These are phyloP conservation scores for Peziza echinospora DNA, from an alignment of 495 filamentous ascomycete species.

Conservation along the genomic window DNA sequence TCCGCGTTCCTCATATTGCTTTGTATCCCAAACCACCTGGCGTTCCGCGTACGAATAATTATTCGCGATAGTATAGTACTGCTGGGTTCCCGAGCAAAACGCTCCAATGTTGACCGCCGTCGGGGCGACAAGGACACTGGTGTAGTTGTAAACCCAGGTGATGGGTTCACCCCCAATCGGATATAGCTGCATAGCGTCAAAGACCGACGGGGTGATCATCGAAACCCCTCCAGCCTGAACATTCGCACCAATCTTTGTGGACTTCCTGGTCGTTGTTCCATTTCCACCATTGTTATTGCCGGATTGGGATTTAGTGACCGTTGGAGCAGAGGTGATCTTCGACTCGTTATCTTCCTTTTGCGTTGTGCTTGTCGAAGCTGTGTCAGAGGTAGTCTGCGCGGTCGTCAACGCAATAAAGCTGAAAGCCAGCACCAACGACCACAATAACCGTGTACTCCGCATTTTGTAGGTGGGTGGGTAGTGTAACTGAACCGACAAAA, in stretches of 20 bases:
- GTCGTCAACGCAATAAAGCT: not conserved
- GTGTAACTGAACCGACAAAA: not conserved
- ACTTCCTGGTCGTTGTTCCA: slow-evolving; percentile 27
- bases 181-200: slow-evolving; percentile 48
- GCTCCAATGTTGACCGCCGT: slow-evolving; percentile 63
- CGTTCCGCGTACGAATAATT: slow-evolving; percentile 41
- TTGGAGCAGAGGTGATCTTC: no score
- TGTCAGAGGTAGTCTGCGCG: no score
- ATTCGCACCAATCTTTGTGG: slow-evolving; percentile 31
- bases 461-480: not conserved
- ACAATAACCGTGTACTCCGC: not conserved
- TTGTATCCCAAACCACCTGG: slow-evolving; percentile 58
- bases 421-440: not conserved
- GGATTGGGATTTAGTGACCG: no score
- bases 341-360: no score
- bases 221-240: slow-evolving; percentile 47
- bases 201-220: slow-evolving; percentile 53
- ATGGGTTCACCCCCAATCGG: slow-evolving; percentile 58
- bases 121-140: slow-evolving; percentile 55
- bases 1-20: slow-evolving; percentile 39
- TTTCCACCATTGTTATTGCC: no score
- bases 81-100: slow-evolving; percentile 33
- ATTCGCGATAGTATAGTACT: slow-evolving; percentile 42
- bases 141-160: slow-evolving; percentile 92
- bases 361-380: no score